Conservation (phyloP, 176 grass and related monocot species). For the Triticum monococcum region DNA sequence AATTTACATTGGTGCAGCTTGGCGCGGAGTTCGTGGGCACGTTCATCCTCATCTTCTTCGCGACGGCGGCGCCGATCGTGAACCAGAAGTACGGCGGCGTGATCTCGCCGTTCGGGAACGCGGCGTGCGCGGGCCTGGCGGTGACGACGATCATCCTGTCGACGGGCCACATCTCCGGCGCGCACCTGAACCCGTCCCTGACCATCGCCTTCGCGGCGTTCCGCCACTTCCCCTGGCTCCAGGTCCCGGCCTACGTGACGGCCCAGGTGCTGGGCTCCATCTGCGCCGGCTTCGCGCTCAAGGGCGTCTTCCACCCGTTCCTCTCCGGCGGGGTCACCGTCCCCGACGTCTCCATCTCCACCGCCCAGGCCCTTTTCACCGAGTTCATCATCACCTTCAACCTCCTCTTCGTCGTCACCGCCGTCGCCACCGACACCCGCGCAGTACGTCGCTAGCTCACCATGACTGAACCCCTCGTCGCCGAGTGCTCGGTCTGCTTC, state of each 20-base stretch:
- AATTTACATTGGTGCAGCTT: constrained; percentile 37
- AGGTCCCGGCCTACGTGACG: constrained; percentile 77
- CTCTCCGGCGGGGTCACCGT: constrained; percentile 96
- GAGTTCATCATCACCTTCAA: constrained; percentile 99
- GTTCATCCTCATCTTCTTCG: constrained; percentile 98
- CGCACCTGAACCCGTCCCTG: constrained; percentile 93
- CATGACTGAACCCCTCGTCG: neutral
- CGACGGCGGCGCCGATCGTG: constrained; percentile 96
- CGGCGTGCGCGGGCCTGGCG: constrained; percentile 77
- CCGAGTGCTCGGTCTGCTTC: no score
- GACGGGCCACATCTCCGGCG: constrained; percentile 92
- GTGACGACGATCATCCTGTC: constrained; percentile 91
- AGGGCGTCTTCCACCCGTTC: constrained; percentile 94
- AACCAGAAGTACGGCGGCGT: constrained; percentile 95
- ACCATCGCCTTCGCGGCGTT: constrained; percentile 90
- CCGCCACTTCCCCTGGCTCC: constrained; percentile 94
- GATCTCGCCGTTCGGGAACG: constrained; percentile 86
- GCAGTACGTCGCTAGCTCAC: constrained; percentile 36
- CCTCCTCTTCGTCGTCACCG: constrained; percentile 95
- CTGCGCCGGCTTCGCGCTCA: constrained; percentile 86
- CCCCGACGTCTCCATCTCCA: constrained; percentile 66
- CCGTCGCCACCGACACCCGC: constrained; percentile 90
- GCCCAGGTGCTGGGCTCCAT: constrained; percentile 87
- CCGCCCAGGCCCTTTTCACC: constrained; percentile 88
- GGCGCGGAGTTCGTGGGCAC: constrained; percentile 96